These are phyloP conservation scores for Hypoxylon sp. DNA, from an alignment of 2,329 filamentous ascomycete genomes.

Conservation along the genomic window DNA sequence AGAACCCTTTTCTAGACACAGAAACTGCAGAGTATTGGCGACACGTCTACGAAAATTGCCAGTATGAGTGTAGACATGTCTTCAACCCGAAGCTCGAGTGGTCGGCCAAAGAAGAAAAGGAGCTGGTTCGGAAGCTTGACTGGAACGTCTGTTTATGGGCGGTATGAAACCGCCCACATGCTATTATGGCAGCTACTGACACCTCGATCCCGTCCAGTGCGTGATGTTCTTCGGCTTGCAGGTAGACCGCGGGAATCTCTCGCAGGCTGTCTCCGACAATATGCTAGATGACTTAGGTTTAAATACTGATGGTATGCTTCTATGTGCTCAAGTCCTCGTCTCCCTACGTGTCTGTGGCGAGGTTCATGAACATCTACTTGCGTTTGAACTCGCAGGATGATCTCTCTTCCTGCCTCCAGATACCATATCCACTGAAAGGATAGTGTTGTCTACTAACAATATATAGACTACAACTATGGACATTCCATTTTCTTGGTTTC, in stretches of 20 bases:
- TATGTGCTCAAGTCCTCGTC: conserved; percentile 49
- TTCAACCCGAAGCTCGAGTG: conserved; percentile 69
- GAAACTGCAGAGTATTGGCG: conserved; percentile 54
- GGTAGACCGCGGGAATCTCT: conserved; percentile 72
- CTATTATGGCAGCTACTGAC: conserved; percentile 32
- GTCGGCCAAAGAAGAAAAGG: conserved; percentile 67
- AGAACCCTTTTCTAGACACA: conserved; percentile 54
- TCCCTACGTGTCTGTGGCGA: neutral
- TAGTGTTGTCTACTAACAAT: conserved; percentile 15
- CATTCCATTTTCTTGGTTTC: conserved; percentile 68
- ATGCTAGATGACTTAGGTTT: conserved; percentile 68
- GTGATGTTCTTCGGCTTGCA: conserved; percentile 75
- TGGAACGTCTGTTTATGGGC: conserved; percentile 60
- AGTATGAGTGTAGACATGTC: conserved; percentile 69
- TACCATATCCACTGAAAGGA: neutral
- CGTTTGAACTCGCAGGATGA: neutral
- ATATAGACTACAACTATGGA: conserved; percentile 66
- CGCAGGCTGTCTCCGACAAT: conserved; percentile 72
- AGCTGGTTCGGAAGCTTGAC: conserved; percentile 64
- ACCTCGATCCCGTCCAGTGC: conserved; percentile 56
- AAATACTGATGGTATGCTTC: conserved; percentile 59
- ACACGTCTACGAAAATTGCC: conserved; percentile 54
- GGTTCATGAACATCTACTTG: neutral
- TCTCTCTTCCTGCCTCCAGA: neutral
- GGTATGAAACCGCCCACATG: conserved; percentile 47